Evolutionary conservation across 108 stramenopile species (phyloP).

Genomic region (Fistulifera pelliculosa): DNA sequence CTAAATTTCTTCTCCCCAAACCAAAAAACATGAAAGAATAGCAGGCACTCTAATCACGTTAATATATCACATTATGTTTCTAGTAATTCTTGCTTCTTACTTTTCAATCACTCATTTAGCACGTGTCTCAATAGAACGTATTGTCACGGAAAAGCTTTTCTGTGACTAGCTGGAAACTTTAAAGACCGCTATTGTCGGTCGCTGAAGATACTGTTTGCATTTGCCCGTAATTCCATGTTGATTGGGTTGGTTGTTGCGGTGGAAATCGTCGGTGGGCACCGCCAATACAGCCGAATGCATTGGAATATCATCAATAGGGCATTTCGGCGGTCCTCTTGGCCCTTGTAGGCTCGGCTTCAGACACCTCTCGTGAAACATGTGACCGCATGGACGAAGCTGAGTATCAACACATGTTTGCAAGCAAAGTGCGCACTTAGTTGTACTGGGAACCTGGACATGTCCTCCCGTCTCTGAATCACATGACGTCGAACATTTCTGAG

Average conservation of each 20-base stretch:
- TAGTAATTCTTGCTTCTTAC: too few relatives aligned
- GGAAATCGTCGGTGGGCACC: conserved; percentile 56
- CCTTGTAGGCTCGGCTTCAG: conserved; percentile 75
- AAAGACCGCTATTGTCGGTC: too few relatives aligned
- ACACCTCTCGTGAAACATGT: conserved; percentile 86
- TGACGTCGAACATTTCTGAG: conserved; percentile 9
- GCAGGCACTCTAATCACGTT: too few relatives aligned
- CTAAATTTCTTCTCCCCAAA: too few relatives aligned
- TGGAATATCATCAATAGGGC: conserved; percentile 63
- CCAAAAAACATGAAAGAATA: too few relatives aligned
- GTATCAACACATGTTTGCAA: conserved; percentile 69
- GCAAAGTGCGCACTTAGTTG: conserved; percentile 72
- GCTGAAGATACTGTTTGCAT: too few relatives aligned
- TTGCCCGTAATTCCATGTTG: too few relatives aligned
- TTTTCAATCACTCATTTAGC: too few relatives aligned
- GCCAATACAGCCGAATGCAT: conserved; percentile 78
- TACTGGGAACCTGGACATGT: conserved; percentile 71
- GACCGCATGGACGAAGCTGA: conserved; percentile 84
- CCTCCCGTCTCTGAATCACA: conserved; percentile 13
- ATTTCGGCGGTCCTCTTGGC: conserved; percentile 59
- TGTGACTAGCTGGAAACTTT: too few relatives aligned
- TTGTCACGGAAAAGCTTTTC: too few relatives aligned
- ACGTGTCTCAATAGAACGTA: too few relatives aligned
- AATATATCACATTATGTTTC: too few relatives aligned
- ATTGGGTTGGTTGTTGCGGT: neutral